Percentiles rank a stretch among this genome's conserved stretches.
These are phyloP conservation scores for Elsinoe arachidis DNA, from an alignment of 2,329 filamentous ascomycete genomes.

Conservation along the genomic window DNA sequence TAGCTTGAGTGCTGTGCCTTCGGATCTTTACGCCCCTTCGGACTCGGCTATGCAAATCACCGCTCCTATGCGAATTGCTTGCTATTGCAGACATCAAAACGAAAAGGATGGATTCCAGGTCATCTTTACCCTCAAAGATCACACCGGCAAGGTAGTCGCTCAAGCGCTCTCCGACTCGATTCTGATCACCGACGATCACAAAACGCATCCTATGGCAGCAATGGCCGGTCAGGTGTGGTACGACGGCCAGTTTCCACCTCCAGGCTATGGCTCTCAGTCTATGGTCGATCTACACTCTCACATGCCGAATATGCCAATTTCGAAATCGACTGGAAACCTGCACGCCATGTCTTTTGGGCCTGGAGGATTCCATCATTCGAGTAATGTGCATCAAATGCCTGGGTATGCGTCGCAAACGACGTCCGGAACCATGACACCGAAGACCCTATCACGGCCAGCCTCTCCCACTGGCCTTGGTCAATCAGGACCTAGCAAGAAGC, in stretches of 20 bases:
- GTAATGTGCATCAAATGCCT: conserved; percentile 28
- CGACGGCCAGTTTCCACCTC: conserved; percentile 19
- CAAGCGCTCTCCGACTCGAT: conserved; percentile 82
- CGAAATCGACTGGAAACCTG: conserved; percentile 56
- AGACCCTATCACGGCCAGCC: conserved; percentile 61
- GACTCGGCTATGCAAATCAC: conserved; percentile 66
- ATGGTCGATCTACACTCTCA: conserved; percentile 31
- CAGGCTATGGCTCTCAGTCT: conserved; percentile 30
- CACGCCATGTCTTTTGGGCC: conserved; percentile 42
- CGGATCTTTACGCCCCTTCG: conserved; percentile 26
- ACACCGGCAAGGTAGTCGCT: conserved; percentile 63
- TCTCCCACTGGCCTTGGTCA: conserved; percentile 54
- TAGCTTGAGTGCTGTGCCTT: conserved; percentile 16
- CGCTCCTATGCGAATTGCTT: conserved; percentile 90
- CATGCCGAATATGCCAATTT: conserved; percentile 44
- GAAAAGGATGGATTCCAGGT: conserved; percentile 90
- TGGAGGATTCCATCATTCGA: conserved; percentile 24
- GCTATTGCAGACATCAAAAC: conserved; percentile 89
- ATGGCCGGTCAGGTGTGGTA: conserved; percentile 23
- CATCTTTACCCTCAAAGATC: conserved; percentile 90
- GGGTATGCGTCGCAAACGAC: conserved; percentile 28
- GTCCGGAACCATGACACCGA: conserved; percentile 46
- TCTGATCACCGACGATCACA: conserved; percentile 97
- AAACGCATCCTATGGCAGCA: conserved; percentile 53
- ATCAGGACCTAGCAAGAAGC: conserved; percentile 65